Evolutionary conservation across 2,329 filamentous ascomycete genomes (phyloP), one percentile per base, ranked within the genome.

Genomic region (Waltergamsia citrina): DNA sequence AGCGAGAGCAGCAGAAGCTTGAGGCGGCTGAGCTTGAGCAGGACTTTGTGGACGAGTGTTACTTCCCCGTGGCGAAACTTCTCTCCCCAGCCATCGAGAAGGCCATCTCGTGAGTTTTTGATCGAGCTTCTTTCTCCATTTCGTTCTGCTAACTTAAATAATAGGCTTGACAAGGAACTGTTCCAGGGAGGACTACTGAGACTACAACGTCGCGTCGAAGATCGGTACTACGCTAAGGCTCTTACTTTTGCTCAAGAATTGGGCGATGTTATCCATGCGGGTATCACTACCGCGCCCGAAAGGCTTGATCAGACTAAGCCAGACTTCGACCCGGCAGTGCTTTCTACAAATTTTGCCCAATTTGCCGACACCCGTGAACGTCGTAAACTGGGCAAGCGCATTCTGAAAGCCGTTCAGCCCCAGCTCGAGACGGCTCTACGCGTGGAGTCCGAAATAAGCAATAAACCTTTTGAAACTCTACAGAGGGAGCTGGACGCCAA

Each of bases 311-410:
- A 43, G 2, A 41, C 52, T 16, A 43, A 48, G 6, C 29, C 8
- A 10, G 7, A 14, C 5, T 12, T 15, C 9, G 29, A 32, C 15
- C 19, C 19, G 6, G 14, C 19, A 6, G 43, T 53, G 25, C 59
- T n/a, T n/a, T n/a, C n/a, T 62, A 22, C 41, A 48, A 6, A 58
- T 48, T 48, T 67, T 53, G n/a, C n/a, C n/a, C n/a, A n/a, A 48
- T 78, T 61, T 55, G 63, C 59, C 38, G 86, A 94, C 47, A 76
- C 86, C 39, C 83, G 85, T 38, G 84, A 94, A 45, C 78, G 83
- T 40, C 83, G 85, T 48, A 83, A 81, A 45, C 64, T 94, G n/a
- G 86, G 84, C 17, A 94, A 93, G 57, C 77, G 87, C 18, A 94
- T 95, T 40, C 71, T 94, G 43, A 93, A 86, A 53, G 76, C 79